These are phyloP conservation scores for Blastobotrys americana DNA, from an alignment of 805 yeast species.

Conservation along the genomic window DNA sequence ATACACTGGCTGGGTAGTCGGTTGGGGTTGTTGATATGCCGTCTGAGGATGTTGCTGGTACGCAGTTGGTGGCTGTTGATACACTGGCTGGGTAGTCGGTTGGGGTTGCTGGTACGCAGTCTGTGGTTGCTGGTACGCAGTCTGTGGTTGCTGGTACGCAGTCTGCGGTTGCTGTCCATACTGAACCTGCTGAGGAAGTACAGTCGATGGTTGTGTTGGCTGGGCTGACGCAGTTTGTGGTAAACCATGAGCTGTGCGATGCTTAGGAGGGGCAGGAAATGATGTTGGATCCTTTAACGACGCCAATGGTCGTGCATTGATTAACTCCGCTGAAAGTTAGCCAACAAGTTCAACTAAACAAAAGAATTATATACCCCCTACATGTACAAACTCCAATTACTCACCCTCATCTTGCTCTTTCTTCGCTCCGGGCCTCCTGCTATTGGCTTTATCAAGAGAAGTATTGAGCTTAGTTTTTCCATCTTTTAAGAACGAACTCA, in stretches of 20 bases:
- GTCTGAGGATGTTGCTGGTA: constrained; percentile 8
- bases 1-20: constrained; percentile 1
- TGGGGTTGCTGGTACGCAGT: constrained; percentile 10
- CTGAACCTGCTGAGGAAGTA: constrained; percentile 10
- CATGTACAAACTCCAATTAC: not conserved
- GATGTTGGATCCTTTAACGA: constrained; percentile 30
- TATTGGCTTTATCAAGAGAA: constrained; percentile 13
- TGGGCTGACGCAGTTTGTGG: constrained; percentile 13
- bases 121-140: constrained; percentile 5
- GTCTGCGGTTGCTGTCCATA: constrained; percentile 9
- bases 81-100: too few relatives aligned
- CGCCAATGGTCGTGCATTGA: constrained; percentile 26
- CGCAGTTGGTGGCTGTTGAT: constrained; percentile 3
- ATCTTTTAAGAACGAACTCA: constrained; percentile 13
- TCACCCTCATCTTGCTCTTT: not conserved
- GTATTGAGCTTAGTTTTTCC: constrained; percentile 16
- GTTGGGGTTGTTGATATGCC: constrained; percentile 11
- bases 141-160: constrained; percentile 5
- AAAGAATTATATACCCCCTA: not conserved
- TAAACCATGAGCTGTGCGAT: constrained; percentile 30
- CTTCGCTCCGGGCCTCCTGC: constrained; percentile 2
- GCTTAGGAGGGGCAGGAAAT: constrained; percentile 42
- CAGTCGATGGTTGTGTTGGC: constrained; percentile 13
- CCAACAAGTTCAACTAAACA: too few relatives aligned
- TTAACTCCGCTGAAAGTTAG: constrained; percentile 1